Evolutionary conservation across 768 basidiomycete genomes (phyloP).

Genomic region (Pleurotus ostreatus): DNA sequence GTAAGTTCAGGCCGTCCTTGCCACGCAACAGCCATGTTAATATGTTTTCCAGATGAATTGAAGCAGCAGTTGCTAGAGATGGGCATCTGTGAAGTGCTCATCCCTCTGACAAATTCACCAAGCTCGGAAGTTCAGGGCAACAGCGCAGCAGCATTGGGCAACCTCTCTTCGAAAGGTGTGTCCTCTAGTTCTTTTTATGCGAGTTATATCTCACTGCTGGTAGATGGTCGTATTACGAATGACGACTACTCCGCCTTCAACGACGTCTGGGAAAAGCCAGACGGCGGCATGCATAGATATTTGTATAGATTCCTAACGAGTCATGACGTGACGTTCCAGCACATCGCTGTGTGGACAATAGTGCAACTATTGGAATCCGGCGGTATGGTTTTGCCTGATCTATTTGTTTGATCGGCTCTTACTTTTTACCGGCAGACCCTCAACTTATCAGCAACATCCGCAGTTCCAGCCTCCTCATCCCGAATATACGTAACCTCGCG

Average conservation of each 20-base stretch:
- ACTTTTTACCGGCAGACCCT: constrained; percentile 51
- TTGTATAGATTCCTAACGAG: constrained; percentile 91
- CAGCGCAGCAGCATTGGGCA: constrained; percentile 95
- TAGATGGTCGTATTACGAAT: constrained; percentile 69
- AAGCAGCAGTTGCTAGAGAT: constrained; percentile 96
- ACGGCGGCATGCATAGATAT: constrained; percentile 95
- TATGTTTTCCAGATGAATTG: constrained; percentile 70
- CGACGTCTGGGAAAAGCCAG: constrained; percentile 96
- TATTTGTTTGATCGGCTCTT: constrained; percentile 2
- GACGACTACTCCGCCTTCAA: constrained; percentile 98
- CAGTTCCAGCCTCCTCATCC: constrained; percentile 71
- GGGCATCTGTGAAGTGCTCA: constrained; percentile 97
- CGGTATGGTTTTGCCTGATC: constrained; percentile 36
- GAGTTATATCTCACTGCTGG: neutral
- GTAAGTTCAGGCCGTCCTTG: constrained; percentile 41
- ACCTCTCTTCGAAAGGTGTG: constrained; percentile 92
- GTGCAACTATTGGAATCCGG: constrained; percentile 97
- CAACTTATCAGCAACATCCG: constrained; percentile 90
- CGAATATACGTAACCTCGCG: constrained; percentile 84
- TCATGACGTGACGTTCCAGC: constrained; percentile 96
- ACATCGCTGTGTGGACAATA: constrained; percentile 99
- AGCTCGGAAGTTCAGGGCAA: constrained; percentile 99
- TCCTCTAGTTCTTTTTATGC: neutral
- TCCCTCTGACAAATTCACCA: constrained; percentile 92
- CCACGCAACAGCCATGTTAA: constrained; percentile 5